Evolutionary conservation across 768 basidiomycete species (phyloP).

Genomic region (Suillus subaureus): DNA sequence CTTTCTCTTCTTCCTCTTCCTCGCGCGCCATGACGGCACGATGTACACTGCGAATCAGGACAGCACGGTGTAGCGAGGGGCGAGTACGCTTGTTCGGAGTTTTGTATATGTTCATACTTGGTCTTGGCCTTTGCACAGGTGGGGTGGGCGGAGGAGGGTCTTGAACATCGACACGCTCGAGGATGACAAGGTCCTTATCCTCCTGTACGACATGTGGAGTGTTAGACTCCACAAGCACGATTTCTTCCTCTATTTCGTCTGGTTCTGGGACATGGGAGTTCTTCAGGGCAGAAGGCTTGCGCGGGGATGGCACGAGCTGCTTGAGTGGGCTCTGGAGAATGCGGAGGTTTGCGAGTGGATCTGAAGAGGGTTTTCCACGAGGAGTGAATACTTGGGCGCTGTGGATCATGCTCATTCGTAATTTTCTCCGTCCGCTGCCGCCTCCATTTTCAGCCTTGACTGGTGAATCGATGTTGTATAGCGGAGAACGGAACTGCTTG

Average conservation of each 20-base stretch:
- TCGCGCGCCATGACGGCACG: constrained; percentile 55
- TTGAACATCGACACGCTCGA: constrained; percentile 60
- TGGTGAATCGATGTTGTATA: constrained; percentile 54
- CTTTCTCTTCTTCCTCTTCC: constrained; percentile 52
- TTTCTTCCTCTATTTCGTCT: constrained; percentile 48
- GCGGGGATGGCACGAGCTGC: constrained; percentile 16
- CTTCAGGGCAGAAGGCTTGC: constrained; percentile 12
- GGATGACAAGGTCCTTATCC: constrained; percentile 68
- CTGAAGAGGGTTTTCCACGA: constrained; percentile 46
- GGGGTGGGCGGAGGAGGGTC: constrained; percentile 19
- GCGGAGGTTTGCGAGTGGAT: constrained; percentile 64
- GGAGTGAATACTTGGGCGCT: constrained; percentile 76
- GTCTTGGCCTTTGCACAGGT: neutral
- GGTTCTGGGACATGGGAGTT: constrained; percentile 25
- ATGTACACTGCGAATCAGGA: constrained; percentile 71
- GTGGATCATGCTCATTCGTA: constrained; percentile 76
- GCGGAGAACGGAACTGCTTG: constrained; percentile 60
- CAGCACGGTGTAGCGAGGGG: constrained; percentile 65
- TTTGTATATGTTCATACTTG: constrained; percentile 11
- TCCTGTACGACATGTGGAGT: constrained; percentile 71
- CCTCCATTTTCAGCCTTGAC: constrained; percentile 19
- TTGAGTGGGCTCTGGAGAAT: constrained; percentile 52
- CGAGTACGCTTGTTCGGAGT: constrained; percentile 35
- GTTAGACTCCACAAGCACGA: constrained; percentile 66
- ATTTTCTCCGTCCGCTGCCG: constrained; percentile 35